Conservation (phyloP, 2,329 filamentous ascomycete genomes). For the Raffaelea albimanens region DNA sequence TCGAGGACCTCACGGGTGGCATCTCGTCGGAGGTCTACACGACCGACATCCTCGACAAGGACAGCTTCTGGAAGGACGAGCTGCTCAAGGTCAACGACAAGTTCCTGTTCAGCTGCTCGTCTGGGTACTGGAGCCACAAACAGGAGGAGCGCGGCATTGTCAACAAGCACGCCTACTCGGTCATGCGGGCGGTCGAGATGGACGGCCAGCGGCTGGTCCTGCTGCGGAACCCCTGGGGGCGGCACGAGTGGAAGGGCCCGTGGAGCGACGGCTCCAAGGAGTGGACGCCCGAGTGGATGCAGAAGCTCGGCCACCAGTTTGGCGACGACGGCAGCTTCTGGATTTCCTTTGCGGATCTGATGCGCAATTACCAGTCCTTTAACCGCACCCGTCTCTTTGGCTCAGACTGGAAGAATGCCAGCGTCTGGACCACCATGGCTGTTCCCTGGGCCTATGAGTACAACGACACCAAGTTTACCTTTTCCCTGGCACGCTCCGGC, state of each 20-base stretch:
- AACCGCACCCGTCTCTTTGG: conserved; percentile 56
- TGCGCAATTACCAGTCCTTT: conserved; percentile 52
- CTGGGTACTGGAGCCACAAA: conserved; percentile 53
- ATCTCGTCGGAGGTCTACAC: conserved; percentile 61
- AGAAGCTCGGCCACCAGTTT: conserved; percentile 49
- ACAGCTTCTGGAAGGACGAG: conserved; percentile 77
- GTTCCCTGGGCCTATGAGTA: conserved; percentile 55
- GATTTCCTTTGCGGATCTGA: conserved; percentile 53
- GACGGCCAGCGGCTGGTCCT: conserved; percentile 42
- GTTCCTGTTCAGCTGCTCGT: conserved; percentile 66
- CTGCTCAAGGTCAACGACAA: conserved; percentile 71
- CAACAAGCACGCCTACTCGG: conserved; percentile 49
- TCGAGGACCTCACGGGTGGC: conserved; percentile 53
- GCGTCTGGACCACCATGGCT: conserved; percentile 52
- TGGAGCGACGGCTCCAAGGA: conserved; percentile 53
- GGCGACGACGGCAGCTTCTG: conserved; percentile 55
- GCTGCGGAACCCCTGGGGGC: conserved; percentile 49
- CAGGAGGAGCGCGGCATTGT: conserved; percentile 49
- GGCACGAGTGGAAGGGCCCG: conserved; percentile 50
- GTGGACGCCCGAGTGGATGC: conserved; percentile 48
- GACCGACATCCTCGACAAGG: conserved; percentile 65
- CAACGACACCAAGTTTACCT: conserved; percentile 49
- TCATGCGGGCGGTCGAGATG: conserved; percentile 45
- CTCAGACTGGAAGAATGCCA: conserved; percentile 45
- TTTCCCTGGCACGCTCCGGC: conserved; percentile 44